Evolutionary conservation across 139 green algal species (phyloP), one percentile per base, ranked within the genome.

Genomic region (Picochlorum sp.): DNA sequence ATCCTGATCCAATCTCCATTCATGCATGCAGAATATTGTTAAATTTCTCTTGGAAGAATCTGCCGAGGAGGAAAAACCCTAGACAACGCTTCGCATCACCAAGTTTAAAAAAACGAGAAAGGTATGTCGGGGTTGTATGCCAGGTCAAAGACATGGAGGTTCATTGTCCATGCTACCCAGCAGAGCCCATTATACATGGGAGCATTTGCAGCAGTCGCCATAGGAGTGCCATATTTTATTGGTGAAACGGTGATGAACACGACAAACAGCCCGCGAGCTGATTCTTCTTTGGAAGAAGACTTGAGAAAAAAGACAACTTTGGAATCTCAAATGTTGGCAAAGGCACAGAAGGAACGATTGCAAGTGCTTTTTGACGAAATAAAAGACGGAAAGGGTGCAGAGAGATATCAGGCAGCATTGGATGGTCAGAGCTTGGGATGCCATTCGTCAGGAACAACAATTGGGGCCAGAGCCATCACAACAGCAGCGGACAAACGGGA

Each of bases 351-450:
- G n/a, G 62, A 83, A 34, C 57, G 79, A 45, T 67, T 86, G 44
- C 66, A 73, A 16, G 78, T 86, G n/a, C 51, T 86, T 56, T 51
- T 86, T 21, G 75, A 79, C 20, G 79, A 86, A 59, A 51, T 81
- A 10, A 57, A 63, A 62, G 60, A 45, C 9, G 41, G 62, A 4
- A 41, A 45, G 4, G 52, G 61, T n/a, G 67, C 70, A 49, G 65
- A 71, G 15, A 57, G 79, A 8, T 86, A 86, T 60, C 57, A 45
- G 8, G 78, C 79, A 28, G 71, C 79, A n/a, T 44, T 86, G 14
- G 58, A 80, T 18, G 77, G 77, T 0, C 41, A 74, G 38, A 76
- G 60, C 4, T 50, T 83, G 37, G 77, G 77, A 24, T 83, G 76
- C 3, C 77, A 84, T 59, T 79, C 69, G 45, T 31, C 24, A 9